Evolutionary conservation across 73 alveolate genomes (phyloP), one percentile per base, ranked within the genome.

Genomic region (Durusdinium trenchii): DNA sequence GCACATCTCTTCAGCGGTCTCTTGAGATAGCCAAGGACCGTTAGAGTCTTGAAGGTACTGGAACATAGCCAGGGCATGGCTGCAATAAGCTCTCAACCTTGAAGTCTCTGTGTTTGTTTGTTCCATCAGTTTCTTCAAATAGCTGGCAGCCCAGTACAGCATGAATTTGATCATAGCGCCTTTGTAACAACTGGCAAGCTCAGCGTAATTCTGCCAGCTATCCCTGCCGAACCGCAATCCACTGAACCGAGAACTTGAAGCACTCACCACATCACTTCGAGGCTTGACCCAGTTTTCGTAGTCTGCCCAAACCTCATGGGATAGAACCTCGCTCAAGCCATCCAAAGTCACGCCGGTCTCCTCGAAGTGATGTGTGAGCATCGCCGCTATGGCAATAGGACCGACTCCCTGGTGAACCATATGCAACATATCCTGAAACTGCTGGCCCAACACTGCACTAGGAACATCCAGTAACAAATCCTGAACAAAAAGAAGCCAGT

Each of bases 361-460:
- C 46, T 57, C 82, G 14, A 32, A 86, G 95, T 86, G 95, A 46
- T 86, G 82, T 1, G 82, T 52, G 46, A 86, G 47, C 82, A 86
- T 42, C 45, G 62, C 28, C 3, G 82, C 95, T 2, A 86, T 40
- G 23, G 76, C 36, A 62, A 32, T 26, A 12, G 45, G 82, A 1
- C 62, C 95, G 3, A 86, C 54, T 18, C 95, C 95, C 38, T 86
- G 95, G 23, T 86, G 95, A 28, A 86, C 81, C 28, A 35, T 10
- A 60, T 86, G 95, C 10, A 86, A 82, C 95, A 86, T 86, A 28
- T 86, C 95, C 95, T 86, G 76, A 16, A 36, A 35, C n/a, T n/a
- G n/a, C n/a, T n/a, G n/a, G n/a, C n/a, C n/a, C n/a, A n/a, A n/a
- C n/a, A n/a, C n/a, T n/a, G n/a, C n/a, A n/a, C n/a, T n/a, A n/a